phyloP scores from a whole-genome alignment of 2,329 filamentous ascomycete species.

The Macroventuria anomochaeta region DNA sequence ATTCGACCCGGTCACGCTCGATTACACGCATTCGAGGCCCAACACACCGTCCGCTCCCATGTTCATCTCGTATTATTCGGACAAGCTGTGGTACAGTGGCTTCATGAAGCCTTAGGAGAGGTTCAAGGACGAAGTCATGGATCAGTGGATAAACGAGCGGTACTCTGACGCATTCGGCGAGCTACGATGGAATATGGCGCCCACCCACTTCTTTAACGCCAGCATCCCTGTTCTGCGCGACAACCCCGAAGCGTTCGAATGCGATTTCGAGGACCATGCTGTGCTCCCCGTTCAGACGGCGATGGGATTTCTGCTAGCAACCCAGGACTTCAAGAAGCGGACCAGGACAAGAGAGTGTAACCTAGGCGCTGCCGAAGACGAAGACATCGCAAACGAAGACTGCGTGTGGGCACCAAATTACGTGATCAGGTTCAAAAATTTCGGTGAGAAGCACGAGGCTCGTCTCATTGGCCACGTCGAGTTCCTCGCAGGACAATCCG shows the following conservation, averaged over 20 bases:
- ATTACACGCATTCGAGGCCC: neutral
- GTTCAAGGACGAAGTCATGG: constrained; percentile 4
- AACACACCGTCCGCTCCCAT: neutral
- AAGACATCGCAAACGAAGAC: constrained; percentile 16
- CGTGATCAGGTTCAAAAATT: constrained; percentile 13
- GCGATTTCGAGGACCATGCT: constrained; percentile 18
- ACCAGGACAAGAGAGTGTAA: neutral
- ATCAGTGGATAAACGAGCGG: constrained; percentile 3
- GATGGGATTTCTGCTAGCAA: constrained; percentile 12
- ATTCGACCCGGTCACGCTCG: neutral
- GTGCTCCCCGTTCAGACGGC: constrained; percentile 10
- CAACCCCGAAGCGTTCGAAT: neutral
- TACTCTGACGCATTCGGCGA: constrained; percentile 11
- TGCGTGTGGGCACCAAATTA: constrained; percentile 17
- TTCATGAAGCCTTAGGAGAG: constrained; percentile 23
- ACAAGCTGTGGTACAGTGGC: constrained; percentile 24
- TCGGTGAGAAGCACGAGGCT: neutral
- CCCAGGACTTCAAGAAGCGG: neutral
- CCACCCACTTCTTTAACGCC: neutral
- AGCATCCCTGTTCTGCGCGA: neutral
- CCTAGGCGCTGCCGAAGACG: neutral
- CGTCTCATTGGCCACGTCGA: constrained; percentile 28
- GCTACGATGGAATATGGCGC: neutral
- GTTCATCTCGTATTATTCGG: constrained; percentile 5
- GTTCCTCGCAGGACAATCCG: constrained; percentile 23